Evolutionary conservation across 805 yeast species (phyloP).

Genomic region (Candida ortonii): DNA sequence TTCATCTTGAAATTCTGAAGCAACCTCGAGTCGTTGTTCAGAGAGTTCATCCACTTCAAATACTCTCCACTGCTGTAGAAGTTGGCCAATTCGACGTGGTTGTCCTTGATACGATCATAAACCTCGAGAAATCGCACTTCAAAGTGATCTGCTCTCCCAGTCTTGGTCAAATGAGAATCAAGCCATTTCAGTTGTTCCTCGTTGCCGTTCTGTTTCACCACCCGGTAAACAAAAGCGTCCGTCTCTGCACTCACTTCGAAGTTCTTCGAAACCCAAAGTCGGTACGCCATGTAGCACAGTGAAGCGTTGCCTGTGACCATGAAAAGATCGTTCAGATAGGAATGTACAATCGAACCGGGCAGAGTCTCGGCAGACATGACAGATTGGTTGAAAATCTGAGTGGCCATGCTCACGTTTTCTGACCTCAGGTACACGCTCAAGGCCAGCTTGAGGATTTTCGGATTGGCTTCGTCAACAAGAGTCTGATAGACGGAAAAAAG

Average conservation of each 20-base stretch:
- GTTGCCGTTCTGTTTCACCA: constrained; percentile 19
- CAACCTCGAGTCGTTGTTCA: constrained; percentile 9
- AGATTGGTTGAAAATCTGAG: constrained; percentile 29
- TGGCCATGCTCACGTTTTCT: constrained; percentile 27
- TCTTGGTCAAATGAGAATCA: constrained; percentile 11
- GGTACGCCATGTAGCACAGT: constrained; percentile 25
- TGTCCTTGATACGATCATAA: constrained; percentile 4
- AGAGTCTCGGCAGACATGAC: constrained; percentile 21
- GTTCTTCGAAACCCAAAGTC: constrained; percentile 26
- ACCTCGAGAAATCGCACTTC: constrained; percentile 18
- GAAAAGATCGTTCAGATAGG: constrained; percentile 21
- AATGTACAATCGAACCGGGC: constrained; percentile 18
- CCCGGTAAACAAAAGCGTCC: constrained; percentile 23
- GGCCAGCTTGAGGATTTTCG: constrained; percentile 22
- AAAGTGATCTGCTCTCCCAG: constrained; percentile 13
- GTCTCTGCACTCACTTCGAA: constrained; percentile 18
- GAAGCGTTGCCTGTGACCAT: constrained; percentile 21
- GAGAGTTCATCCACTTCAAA: constrained; percentile 13
- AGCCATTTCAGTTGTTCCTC: constrained; percentile 25
- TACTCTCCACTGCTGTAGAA: constrained; percentile 15
- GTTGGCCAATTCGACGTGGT: constrained; percentile 10
- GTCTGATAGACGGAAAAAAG: constrained; percentile 20
- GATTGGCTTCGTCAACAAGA: constrained; percentile 11
- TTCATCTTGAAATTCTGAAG: constrained; percentile 8
- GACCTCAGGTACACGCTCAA: constrained; percentile 25